Evolutionary conservation across 2,329 filamentous ascomycete genomes (phyloP), one percentile per base, ranked within the genome.

Genomic region (Penicillium sp.): DNA sequence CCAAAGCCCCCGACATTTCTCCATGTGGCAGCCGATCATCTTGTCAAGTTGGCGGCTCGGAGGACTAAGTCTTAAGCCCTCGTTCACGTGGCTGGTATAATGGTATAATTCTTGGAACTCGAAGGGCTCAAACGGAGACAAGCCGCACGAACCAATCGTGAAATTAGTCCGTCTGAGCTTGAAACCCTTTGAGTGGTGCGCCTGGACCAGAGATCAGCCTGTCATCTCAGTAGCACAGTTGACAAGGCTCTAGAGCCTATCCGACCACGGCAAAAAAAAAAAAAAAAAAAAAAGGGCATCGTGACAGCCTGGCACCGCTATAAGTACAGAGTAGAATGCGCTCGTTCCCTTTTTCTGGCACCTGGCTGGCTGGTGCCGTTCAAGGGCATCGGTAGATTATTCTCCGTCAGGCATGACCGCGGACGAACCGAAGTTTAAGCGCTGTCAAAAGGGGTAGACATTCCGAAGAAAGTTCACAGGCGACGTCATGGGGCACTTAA

Each of bases 371-470:
- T n/a, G 9, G n/a, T 9, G 18, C 13, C 7, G 13, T 46, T 6
- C 24, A 27, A 46, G 51, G 27, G 27, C 33, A 36, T 54, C 40
- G 51, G 51, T 36, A 35, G 14, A 54, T 44, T 44, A 18, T 18
- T 24, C 16, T 35, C 40, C 16, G 40, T 36, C 14, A 18, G 31
- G 27, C 18, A 36, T 62, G 59, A 59, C 53, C 60, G 50, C 61
- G 40, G 54, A 54, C 55, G 47, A 58, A 60, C 54, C 50, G 37
- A 60, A 64, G 57, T 57, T 53, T 61, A 65, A 60, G 56, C 56
- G 58, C 59, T 60, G 59, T 62, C 62, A 62, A 60, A 60, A 60
- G 49, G 55, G 55, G 56, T 33, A 53, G 47, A 53, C 13, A 41
- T 2, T 22, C 43, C 41, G 56, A 56, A 19, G 54, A 50, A 19